Base-by-base conservation (phyloP, 768 basidiomycete species). In the Scleroderma bovista region DNA sequence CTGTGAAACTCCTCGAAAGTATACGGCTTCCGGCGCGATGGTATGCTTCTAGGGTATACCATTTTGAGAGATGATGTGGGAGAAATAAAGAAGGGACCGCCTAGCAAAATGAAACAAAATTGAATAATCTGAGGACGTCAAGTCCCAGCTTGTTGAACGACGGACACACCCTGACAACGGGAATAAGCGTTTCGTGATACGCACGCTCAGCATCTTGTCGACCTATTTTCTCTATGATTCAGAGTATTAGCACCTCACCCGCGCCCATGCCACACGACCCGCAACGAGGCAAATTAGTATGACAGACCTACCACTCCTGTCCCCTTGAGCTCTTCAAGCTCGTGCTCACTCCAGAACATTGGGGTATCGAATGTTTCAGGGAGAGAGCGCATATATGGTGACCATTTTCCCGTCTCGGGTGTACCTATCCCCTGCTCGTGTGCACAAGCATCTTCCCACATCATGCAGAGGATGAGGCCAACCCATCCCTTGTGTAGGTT, bases 1-100 rank as follows among this genome's bases (percentile, higher is more conserved):
- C 82, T 26, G 80, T 81, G 68, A 99, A 99, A 60, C 93, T 93
- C 37, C 96, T 78, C 5, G 93, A 96, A 6, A 97, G 76, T 51
- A 99, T 91, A 22, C 89, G 78, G 54, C 89, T 93, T 8, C 96
- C 96, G 74, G 89, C 90, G 29, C 88, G 67, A 65, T 98, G 96
- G 60, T 87, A 97, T 17, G 76, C 72, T 38, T 82, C 77, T 13
- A 93, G 65, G 0, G 84, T 80, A 66, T 88, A 96, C 60, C 76
- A 69, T 17, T 56, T 60, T 3, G 59, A 53, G 40, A 75, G 61
- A 20, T 74, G 67, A 12, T 71, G 69, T 3, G 72, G 68, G 10
- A 74, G 75, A 60, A 98, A 97, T n/a, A 94, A 65, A 52, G 85
- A 81, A 12, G 79, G 75, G 32, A 84, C 80, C 49, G 74, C 78